Evolutionary conservation across 2,329 filamentous ascomycete species (phyloP).

Genomic region (Leptographium lundbergii): DNA sequence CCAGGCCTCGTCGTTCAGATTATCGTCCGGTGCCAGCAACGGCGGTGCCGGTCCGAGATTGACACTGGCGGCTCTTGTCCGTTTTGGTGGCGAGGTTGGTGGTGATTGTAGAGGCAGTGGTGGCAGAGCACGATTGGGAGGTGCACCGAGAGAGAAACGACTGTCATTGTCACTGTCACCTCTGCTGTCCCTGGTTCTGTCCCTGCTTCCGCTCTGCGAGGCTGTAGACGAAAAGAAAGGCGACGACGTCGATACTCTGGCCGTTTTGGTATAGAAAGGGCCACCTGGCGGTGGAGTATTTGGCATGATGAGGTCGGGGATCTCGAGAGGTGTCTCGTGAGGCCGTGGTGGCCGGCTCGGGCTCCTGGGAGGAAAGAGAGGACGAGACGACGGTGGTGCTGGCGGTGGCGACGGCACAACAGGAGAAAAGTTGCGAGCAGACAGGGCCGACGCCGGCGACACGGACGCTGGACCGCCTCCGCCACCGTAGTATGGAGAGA

Average conservation of each 20-base stretch:
- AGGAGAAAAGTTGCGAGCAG: neutral
- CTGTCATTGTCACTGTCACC: neutral
- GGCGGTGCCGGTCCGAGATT: no score
- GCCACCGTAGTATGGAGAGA: neutral
- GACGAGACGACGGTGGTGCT: neutral
- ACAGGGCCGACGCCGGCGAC: neutral
- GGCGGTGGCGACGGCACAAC: neutral
- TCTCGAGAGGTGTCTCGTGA: slow-evolving; percentile 23
- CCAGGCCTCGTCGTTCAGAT: neutral
- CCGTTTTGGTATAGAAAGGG: neutral
- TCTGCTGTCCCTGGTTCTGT: neutral
- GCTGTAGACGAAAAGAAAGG: neutral
- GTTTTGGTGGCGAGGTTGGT: neutral
- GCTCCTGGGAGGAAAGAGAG: slow-evolving; percentile 14
- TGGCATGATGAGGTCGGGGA: slow-evolving; percentile 21
- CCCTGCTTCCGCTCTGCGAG: neutral
- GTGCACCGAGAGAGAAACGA: neutral
- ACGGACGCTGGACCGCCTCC: neutral
- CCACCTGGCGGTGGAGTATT: slow-evolving; percentile 9
- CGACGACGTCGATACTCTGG: neutral
- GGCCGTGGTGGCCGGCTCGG: slow-evolving; percentile 23
- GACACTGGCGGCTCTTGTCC: neutral
- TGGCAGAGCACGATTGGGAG: neutral
- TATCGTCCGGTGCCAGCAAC: neutral
- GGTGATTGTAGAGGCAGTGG: neutral